Conservation (phyloP, 139 green algal genomes). For the Gonium pectorale region DNA sequence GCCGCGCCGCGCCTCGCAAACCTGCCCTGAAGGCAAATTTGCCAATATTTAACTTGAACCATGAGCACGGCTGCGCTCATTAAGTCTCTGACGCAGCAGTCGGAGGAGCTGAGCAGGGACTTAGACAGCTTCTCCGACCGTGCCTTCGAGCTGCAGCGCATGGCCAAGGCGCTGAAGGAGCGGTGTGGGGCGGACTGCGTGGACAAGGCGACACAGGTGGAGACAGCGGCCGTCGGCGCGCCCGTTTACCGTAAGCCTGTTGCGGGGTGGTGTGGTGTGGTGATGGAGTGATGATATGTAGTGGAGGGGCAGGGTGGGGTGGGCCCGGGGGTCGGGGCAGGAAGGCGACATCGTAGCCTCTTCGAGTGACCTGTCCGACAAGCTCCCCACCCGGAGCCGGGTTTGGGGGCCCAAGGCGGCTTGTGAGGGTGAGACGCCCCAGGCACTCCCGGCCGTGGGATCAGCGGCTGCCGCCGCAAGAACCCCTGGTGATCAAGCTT, state of each 20-base stretch:
- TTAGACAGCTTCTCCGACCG: conserved; percentile 41
- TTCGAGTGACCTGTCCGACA: no score
- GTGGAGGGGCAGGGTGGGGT: no score
- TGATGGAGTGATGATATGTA: not conserved
- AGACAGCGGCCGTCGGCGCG: conserved; percentile 8
- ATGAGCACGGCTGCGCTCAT: conserved; percentile 8
- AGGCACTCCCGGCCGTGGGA: no score
- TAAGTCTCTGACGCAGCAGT: conserved; percentile 1
- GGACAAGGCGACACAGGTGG: conserved; percentile 38
- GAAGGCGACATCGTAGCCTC: no score
- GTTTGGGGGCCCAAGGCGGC: no score
- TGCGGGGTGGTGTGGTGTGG: not conserved
- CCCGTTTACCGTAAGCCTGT: conserved; percentile 40
- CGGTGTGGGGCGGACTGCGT: not conserved
- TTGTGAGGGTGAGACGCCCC: no score
- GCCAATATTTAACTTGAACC: not conserved
- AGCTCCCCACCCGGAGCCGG: no score
- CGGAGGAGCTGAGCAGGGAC: conserved; percentile 29
- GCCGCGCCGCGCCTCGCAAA: no score
- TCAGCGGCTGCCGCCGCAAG: no score
- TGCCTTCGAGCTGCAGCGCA: conserved; percentile 45
- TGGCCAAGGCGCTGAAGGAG: conserved; percentile 38
- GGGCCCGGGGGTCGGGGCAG: no score
- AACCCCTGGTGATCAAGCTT: no score
- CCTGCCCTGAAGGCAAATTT: no score